A percentile compares a stretch with the other conserved stretches of the same genome.
Conservation (phyloP, 495 filamentous ascomycete genomes). For the Bacidia rubella region DNA sequence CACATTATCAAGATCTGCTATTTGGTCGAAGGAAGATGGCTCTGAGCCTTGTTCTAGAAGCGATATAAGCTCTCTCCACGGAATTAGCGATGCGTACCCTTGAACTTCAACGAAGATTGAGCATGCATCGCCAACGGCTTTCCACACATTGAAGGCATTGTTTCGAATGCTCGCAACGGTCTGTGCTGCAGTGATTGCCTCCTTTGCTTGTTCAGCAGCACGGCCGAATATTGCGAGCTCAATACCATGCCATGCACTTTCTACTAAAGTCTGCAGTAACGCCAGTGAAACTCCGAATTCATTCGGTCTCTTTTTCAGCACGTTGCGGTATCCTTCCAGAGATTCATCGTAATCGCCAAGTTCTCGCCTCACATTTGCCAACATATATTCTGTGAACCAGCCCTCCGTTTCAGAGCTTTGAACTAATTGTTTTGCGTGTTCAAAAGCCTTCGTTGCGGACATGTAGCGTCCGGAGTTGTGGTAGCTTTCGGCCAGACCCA, state of each 20-base stretch:
- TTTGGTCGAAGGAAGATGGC: constrained; percentile 41
- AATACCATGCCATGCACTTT: constrained; percentile 62
- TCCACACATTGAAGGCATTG: constrained; percentile 90
- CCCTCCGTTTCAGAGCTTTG: constrained; percentile 28
- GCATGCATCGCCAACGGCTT: constrained; percentile 80
- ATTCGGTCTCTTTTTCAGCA: constrained; percentile 47
- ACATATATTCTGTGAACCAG: constrained; percentile 94
- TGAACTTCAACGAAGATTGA: constrained; percentile 69
- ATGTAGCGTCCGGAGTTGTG: constrained; percentile 86
- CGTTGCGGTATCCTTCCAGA: constrained; percentile 56
- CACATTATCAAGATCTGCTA: constrained; percentile 61
- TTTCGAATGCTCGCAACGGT: constrained; percentile 36
- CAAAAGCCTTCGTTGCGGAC: constrained; percentile 81
- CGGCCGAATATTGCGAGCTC: constrained; percentile 75
- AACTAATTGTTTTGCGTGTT: constrained; percentile 61
- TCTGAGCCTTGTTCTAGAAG: constrained; percentile 39
- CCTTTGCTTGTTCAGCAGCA: constrained; percentile 49
- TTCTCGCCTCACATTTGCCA: constrained; percentile 89
- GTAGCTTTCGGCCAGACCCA: constrained; percentile 91
- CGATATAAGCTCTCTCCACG: constrained; percentile 34
- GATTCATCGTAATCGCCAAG: constrained; percentile 79
- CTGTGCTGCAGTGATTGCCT: constrained; percentile 42
- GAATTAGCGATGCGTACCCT: constrained; percentile 43
- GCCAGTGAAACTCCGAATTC: constrained; percentile 84
- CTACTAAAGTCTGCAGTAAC: constrained; percentile 71